phyloP scores from a whole-genome alignment of 2,329 filamentous ascomycete genomes.

The Aspergillus nomiae region DNA sequence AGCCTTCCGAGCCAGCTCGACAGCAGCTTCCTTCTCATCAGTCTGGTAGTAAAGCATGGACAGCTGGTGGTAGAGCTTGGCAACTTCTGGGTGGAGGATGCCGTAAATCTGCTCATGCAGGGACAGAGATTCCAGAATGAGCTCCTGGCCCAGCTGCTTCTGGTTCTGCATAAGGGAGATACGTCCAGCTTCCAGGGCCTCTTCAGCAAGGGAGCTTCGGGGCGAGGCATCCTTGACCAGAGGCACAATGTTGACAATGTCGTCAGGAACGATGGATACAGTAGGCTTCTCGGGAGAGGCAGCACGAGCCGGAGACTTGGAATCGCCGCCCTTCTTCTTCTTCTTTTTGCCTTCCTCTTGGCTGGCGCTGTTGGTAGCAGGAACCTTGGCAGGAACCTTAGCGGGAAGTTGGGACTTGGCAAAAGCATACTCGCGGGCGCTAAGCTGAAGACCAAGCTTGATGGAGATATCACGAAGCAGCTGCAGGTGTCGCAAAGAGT shows the following conservation, averaged over 20 bases:
- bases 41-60: constrained; percentile 96
- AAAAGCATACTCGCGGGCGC: constrained; percentile 76
- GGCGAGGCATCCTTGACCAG: constrained; percentile 93
- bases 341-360: constrained; percentile 57
- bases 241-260: constrained; percentile 90
- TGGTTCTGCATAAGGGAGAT: constrained; percentile 96
- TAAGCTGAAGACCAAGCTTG: constrained; percentile 87
- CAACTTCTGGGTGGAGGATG: constrained; percentile 94
- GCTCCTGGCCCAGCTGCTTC: constrained; percentile 92
- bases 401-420: constrained; percentile 45
- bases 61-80: constrained; percentile 88
- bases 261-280: constrained; percentile 75
- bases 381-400: constrained; percentile 39
- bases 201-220: constrained; percentile 86
- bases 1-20: constrained; percentile 93
- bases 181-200: constrained; percentile 91
- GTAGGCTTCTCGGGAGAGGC: constrained; percentile 48
- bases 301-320: constrained; percentile 48
- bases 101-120: constrained; percentile 98
- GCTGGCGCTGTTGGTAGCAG: constrained; percentile 41
- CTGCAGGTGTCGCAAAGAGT: constrained; percentile 72
- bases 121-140: constrained; percentile 92
- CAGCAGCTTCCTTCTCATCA: constrained; percentile 95
- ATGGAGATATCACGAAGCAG: constrained; percentile 85
- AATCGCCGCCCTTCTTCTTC: constrained; percentile 59